Evolutionary conservation across 2,329 filamentous ascomycete species (phyloP).

Genomic region (Colletotrichum lentis): DNA sequence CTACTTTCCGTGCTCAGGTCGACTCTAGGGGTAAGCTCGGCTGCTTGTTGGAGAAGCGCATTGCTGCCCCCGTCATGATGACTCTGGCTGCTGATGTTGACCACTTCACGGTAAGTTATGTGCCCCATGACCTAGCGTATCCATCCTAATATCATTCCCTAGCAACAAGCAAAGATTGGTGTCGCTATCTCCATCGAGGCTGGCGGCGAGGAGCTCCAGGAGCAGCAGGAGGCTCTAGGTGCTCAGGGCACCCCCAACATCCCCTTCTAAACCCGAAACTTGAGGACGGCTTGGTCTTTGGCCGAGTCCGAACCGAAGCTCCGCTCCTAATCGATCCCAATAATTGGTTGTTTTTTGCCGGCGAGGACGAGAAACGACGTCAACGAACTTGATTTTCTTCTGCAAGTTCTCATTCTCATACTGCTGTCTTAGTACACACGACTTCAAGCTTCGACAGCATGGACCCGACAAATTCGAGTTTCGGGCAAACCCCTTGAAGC

Average conservation of each 20-base stretch:
- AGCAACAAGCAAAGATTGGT: conserved; percentile 96
- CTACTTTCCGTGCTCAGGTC: conserved; percentile 93
- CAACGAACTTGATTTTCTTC: conserved; percentile 32
- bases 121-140: not conserved
- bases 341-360: conserved; percentile 35
- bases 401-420: conserved; percentile 34
- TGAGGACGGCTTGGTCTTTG: conserved; percentile 21
- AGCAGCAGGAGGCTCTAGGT: conserved; percentile 75
- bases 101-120: conserved; percentile 82
- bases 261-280: conserved; percentile 64
- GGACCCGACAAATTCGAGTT: conserved; percentile 17
- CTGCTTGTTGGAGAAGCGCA: conserved; percentile 93
- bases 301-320: conserved; percentile 37
- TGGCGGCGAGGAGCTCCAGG: conserved; percentile 83
- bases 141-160: conserved; percentile 44
- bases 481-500: conserved; percentile 8
- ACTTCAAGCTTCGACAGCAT: conserved; percentile 34
- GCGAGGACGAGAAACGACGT: conserved; percentile 29
- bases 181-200: conserved; percentile 92
- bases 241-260: conserved; percentile 65
- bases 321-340: conserved; percentile 41
- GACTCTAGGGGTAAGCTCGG: conserved; percentile 95
- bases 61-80: conserved; percentile 89
- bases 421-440: conserved; percentile 39
- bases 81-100: conserved; percentile 97